Conservation (phyloP, 2,329 filamentous ascomycete genomes). For the Exophiala sideris region DNA sequence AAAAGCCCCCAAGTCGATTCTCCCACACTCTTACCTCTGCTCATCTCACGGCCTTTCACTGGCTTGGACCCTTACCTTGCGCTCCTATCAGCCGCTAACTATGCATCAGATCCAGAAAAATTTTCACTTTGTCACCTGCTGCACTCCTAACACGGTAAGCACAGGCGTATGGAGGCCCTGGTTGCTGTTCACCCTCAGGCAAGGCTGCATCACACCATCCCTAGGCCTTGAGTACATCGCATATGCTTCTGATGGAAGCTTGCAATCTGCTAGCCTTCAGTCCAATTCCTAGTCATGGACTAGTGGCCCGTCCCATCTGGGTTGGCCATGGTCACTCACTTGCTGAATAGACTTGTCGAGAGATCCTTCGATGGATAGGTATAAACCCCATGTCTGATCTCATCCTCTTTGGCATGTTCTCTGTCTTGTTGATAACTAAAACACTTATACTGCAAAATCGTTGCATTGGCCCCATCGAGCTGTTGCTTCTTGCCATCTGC, state of each 20-base stretch:
- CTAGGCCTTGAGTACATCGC: conserved; percentile 20
- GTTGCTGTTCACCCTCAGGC: conserved; percentile 8
- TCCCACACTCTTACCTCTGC: conserved; percentile 8
- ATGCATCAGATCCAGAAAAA: conserved; percentile 15
- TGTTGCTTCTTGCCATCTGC: not conserved
- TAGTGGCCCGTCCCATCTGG: conserved; percentile 10
- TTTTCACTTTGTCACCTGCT: conserved; percentile 22
- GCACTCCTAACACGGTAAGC: conserved; percentile 18
- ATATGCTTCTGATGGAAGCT: conserved; percentile 9
- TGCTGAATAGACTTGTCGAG: conserved; percentile 1
- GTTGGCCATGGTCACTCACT: conserved; percentile 16
- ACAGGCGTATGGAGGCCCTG: conserved; percentile 14
- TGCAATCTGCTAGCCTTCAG: conserved; percentile 24
- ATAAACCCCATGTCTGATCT: conserved; percentile 18
- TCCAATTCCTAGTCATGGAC: conserved; percentile 16
- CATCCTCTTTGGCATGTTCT: not conserved
- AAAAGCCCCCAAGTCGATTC: not conserved
- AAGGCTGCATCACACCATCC: conserved; percentile 23
- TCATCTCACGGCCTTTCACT: conserved; percentile 7
- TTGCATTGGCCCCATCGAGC: too few relatives aligned
- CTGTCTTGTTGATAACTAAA: not conserved
- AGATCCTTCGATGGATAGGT: conserved; percentile 10
- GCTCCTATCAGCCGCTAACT: conserved; percentile 4
- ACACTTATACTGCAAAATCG: not conserved
- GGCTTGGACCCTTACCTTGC: conserved; percentile 9